Conservation (phyloP, 176 grass and related monocot genomes). For the Typha latifolia region DNA sequence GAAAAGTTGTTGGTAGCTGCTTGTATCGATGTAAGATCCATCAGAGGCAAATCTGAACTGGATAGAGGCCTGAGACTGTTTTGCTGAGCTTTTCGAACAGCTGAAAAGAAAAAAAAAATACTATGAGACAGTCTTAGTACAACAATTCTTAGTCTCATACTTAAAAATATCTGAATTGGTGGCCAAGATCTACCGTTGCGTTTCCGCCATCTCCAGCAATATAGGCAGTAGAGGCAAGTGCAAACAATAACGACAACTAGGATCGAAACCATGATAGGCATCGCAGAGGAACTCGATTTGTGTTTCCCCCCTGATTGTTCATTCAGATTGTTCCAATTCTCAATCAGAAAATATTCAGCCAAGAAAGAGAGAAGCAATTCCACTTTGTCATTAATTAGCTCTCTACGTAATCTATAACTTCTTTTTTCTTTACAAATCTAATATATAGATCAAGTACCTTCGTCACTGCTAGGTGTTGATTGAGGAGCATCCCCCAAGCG, state of each 20-base stretch:
- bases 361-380: background rate
- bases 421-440: too few relatives aligned
- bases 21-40: conserved; percentile 60
- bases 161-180: background rate
- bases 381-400: background rate
- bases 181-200: conserved; percentile 54
- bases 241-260: conserved; percentile 58
- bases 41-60: conserved; percentile 62
- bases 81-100: conserved; percentile 58
- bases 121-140: background rate
- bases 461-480: conserved; percentile 1
- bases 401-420: too few relatives aligned
- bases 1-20: conserved; percentile 69
- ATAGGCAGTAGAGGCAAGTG: conserved; percentile 56
- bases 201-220: conserved; percentile 97
- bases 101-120: conserved; percentile 28
- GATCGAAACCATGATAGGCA: conserved; percentile 64
- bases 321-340: conserved; percentile 1
- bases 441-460: conserved; percentile 9
- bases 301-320: conserved; percentile 14
- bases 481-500: conserved; percentile 13
- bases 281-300: conserved; percentile 37
- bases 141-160: background rate
- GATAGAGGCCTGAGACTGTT: conserved; percentile 50
- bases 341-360: background rate